Percentiles rank a stretch among this genome's conserved stretches.
Evolutionary conservation across 2,329 filamentous ascomycete species (phyloP).

Genomic region (Colletotrichum liriopes): DNA sequence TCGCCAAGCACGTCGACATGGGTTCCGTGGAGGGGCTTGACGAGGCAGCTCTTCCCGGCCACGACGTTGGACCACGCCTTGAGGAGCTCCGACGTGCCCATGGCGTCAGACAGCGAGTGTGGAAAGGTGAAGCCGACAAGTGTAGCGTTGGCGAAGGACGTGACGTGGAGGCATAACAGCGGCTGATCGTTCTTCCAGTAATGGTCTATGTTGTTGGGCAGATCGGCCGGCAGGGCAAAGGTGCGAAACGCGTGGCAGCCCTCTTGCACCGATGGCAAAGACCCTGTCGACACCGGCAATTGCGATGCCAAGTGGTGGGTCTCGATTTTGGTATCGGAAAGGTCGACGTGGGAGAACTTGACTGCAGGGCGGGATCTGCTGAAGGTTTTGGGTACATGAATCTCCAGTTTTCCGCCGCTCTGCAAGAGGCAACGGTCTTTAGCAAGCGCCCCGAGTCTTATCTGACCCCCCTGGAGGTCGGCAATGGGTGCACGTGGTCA

Average conservation of each 20-base stretch:
- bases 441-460: too few relatives aligned
- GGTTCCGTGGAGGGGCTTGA: not conserved
- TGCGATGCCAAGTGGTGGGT: not conserved
- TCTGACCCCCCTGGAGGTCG: not conserved
- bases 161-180: slow-evolving; percentile 63
- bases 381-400: slow-evolving; percentile 1
- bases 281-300: not conserved
- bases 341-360: slow-evolving; percentile 1
- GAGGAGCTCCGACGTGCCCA: not conserved
- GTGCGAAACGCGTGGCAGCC: not conserved
- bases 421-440: not conserved
- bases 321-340: not conserved
- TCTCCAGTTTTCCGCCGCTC: not conserved
- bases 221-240: slow-evolving; percentile 32
- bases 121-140: slow-evolving; percentile 61
- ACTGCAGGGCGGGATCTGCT: not conserved
- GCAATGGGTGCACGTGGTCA: not conserved
- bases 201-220: slow-evolving; percentile 52
- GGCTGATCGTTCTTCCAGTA: slow-evolving; percentile 59
- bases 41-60: not conserved
- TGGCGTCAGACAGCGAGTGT: slow-evolving; percentile 57
- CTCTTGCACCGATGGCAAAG: not conserved
- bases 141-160: slow-evolving; percentile 64
- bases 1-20: not conserved
- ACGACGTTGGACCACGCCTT: not conserved